These are phyloP conservation scores for Phytopythium litorale DNA, from an alignment of 352 stramenopile genomes.

Conservation along the genomic window DNA sequence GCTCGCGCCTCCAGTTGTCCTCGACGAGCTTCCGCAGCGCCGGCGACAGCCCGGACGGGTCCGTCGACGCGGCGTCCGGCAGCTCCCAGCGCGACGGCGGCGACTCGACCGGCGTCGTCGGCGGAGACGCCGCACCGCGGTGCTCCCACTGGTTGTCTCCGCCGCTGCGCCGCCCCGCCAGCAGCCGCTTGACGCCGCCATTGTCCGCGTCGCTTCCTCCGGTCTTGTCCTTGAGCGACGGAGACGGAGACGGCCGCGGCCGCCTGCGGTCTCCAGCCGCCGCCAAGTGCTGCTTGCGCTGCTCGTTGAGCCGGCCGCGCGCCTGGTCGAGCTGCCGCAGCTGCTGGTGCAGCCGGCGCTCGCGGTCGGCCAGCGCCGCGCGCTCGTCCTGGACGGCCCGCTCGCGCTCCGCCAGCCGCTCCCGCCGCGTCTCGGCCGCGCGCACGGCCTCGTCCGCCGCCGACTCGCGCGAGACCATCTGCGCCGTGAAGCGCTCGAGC, in stretches of 20 bases:
- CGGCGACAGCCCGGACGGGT: conserved; percentile 50
- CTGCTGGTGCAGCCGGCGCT: conserved; percentile 43
- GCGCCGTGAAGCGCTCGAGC: conserved; percentile 15
- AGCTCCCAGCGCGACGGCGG: not conserved
- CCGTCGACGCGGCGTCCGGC: conserved; percentile 6
- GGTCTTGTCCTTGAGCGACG: not conserved
- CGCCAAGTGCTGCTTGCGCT: conserved; percentile 38
- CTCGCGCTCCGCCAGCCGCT: conserved; percentile 3
- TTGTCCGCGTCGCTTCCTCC: not conserved
- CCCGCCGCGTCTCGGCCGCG: not conserved
- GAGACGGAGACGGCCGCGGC: not conserved
- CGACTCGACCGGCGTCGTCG: not conserved
- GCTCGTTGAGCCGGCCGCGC: conserved; percentile 36
- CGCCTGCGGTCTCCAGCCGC: not conserved
- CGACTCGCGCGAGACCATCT: conserved; percentile 1
- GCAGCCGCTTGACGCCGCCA: not conserved
- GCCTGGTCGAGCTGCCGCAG: conserved; percentile 52
- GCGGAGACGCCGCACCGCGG: not conserved
- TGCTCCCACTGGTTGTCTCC: conserved; percentile 1
- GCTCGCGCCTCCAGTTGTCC: conserved; percentile 43
- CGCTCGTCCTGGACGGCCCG: conserved; percentile 16
- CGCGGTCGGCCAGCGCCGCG: conserved; percentile 42
- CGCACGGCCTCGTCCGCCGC: not conserved
- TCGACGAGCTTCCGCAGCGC: conserved; percentile 51
- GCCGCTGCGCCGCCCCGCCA: not conserved